These are phyloP conservation scores for Fonsecaea monophora DNA, from an alignment of 2,329 filamentous ascomycete genomes.

Conservation along the genomic window DNA sequence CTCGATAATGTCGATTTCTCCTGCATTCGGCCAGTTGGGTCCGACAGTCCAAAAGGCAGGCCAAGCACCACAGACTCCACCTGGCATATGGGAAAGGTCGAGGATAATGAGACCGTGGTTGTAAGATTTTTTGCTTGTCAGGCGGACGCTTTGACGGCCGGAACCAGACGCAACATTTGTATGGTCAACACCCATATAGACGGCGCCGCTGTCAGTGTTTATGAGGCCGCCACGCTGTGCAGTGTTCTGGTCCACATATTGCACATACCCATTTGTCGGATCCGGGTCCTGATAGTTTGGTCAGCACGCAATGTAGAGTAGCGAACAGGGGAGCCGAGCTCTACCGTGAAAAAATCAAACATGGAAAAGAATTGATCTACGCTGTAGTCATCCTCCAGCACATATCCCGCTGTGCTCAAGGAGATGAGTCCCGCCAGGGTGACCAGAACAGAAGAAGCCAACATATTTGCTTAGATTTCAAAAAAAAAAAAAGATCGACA, in stretches of 20 bases:
- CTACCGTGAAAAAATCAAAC: constrained; percentile 60
- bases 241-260: constrained; percentile 66
- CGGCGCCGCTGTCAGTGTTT: constrained; percentile 59
- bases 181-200: constrained; percentile 75
- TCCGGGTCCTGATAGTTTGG: constrained; percentile 56
- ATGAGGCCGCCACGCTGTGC: constrained; percentile 67
- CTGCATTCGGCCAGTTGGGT: constrained; percentile 70
- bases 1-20: constrained; percentile 83
- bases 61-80: constrained; percentile 73
- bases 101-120: constrained; percentile 72
- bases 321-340: constrained; percentile 29
- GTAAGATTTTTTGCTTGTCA: constrained; percentile 70
- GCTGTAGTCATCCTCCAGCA: constrained; percentile 58
- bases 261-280: constrained; percentile 77
- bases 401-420: constrained; percentile 48
- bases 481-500: constrained; percentile 18
- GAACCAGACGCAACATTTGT: constrained; percentile 60
- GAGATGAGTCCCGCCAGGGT: constrained; percentile 36
- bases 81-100: constrained; percentile 76
- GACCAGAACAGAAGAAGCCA: constrained; percentile 34
- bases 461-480: constrained; percentile 33
- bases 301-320: not conserved
- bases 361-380: constrained; percentile 57
- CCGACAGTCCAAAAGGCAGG: constrained; percentile 72
- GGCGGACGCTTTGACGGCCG: constrained; percentile 73